Evolutionary conservation across 106 monocot species (phyloP).

Genomic region (Dioscorea dumetorum): DNA sequence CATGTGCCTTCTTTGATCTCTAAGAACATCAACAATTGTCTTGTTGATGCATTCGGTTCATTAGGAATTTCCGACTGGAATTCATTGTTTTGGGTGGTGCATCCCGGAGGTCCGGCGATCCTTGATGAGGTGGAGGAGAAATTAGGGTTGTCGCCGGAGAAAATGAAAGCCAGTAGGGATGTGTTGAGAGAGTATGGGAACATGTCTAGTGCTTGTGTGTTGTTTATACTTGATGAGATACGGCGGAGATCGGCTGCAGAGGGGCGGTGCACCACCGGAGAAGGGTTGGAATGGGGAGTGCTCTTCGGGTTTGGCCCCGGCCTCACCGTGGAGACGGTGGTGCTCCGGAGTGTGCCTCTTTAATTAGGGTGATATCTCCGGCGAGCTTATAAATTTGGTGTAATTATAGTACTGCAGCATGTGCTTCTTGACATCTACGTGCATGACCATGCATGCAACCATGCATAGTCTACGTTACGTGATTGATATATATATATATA

Average conservation of each 20-base stretch:
- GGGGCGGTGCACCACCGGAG: neutral
- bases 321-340: too few species aligned
- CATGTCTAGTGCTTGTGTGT: slow-evolving; percentile 3
- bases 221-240: slow-evolving; percentile 4
- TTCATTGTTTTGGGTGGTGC: too few species aligned
- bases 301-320: neutral
- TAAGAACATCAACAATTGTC: too few species aligned
- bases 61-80: too few species aligned
- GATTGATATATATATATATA: too few species aligned
- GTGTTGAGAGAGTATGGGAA: slow-evolving; percentile 2
- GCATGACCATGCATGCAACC: neutral
- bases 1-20: too few species aligned
- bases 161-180: neutral
- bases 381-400: too few species aligned
- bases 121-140: neutral
- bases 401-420: too few species aligned
- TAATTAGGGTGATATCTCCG: too few species aligned
- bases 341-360: too few species aligned
- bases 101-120: neutral
- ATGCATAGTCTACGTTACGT: too few species aligned
- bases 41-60: too few species aligned
- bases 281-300: neutral
- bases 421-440: neutral
- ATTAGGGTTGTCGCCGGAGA: neutral
- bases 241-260: neutral